Percentiles rank a stretch among this genome's conserved stretches.
Evolutionary conservation across 345 rosid genomes (phyloP).

Genomic region (Camelina laxa): DNA sequence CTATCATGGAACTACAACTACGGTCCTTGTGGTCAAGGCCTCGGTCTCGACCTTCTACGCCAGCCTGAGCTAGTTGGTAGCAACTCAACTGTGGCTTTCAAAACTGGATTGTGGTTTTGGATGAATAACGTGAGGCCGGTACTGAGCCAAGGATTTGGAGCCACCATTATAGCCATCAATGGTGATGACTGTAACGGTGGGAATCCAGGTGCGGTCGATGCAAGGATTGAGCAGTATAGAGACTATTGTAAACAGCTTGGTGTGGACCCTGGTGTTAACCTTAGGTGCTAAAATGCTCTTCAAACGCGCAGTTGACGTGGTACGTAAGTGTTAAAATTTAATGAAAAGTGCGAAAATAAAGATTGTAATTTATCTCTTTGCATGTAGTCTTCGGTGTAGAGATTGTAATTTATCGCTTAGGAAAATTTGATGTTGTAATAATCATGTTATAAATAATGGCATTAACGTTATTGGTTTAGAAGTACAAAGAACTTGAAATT

Average conservation of each 20-base stretch:
- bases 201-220: constrained; percentile 42
- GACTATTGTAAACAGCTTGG: constrained; percentile 51
- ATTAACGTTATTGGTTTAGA: no score
- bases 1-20: constrained; percentile 64
- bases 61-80: constrained; percentile 54
- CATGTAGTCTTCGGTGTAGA: background rate
- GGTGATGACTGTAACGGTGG: constrained; percentile 54
- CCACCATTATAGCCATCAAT: constrained; percentile 55
- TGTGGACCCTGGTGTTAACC: constrained; percentile 47
- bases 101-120: constrained; percentile 64
- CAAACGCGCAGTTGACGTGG: background rate
- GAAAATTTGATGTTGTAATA: background rate
- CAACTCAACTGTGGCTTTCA: constrained; percentile 49
- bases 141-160: constrained; percentile 56
- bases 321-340: background rate
- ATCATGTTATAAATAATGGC: no score
- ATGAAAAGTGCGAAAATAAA: background rate
- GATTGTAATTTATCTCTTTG: background rate
- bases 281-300: constrained; percentile 40
- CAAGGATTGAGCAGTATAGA: constrained; percentile 45
- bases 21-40: constrained; percentile 51
- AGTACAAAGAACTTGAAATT: no score
- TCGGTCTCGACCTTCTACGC: constrained; percentile 43
- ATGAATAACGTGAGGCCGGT: constrained; percentile 50
- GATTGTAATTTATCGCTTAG: background rate